Base-by-base conservation (phyloP, 306 rosid genomes). In the Astragalus glycyphyllos region DNA sequence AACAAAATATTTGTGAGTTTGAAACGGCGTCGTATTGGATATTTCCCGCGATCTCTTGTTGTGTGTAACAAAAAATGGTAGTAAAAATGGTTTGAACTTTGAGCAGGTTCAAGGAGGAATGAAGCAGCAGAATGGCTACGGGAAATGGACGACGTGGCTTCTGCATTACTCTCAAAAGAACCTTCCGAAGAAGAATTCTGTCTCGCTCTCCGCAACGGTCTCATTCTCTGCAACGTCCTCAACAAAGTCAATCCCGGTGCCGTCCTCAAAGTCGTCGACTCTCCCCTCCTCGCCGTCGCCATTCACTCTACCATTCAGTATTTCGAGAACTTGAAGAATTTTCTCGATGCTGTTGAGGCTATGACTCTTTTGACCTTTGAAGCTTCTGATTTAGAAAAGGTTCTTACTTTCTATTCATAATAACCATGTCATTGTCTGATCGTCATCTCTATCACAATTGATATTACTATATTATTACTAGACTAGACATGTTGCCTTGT, bases 351-450 rank as follows among this genome's bases (percentile, higher is more conserved):
- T 4, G 97, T 94, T 42, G 86, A 87, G 53, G 77, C 75, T 68
- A 94, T 94, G 97, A 55, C 85, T 81, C 95, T 94, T 40, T 79
- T 94, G 84, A 94, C 98, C 2, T 94, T 94, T 55, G 98, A 94
- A 83, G 97, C 97, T 46, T 94, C 98, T 5, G 96, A 90, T 77
- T 78, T 94, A 73, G 98, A 94, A 76, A 94, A 94, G 98, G 98
- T 91, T 64, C 2, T 1, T 8, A 7, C 45, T 40, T 40, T 8
- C 2, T 1, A 40, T 40, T 40, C 45, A 7, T 8, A n/a, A n/a
- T n/a, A 26, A 26, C 41, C 41, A 7, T 5, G 8, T 40, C 8
- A 7, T 38, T 6, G 9, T n/a, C n/a, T n/a, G n/a, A n/a, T n/a
- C n/a, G n/a, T 6, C 45, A 7, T 1, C 9, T 6, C 44, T 4